These are phyloP conservation scores for Ophiostoma sp. DNA, from an alignment of 2,329 filamentous ascomycete genomes.

Conservation along the genomic window DNA sequence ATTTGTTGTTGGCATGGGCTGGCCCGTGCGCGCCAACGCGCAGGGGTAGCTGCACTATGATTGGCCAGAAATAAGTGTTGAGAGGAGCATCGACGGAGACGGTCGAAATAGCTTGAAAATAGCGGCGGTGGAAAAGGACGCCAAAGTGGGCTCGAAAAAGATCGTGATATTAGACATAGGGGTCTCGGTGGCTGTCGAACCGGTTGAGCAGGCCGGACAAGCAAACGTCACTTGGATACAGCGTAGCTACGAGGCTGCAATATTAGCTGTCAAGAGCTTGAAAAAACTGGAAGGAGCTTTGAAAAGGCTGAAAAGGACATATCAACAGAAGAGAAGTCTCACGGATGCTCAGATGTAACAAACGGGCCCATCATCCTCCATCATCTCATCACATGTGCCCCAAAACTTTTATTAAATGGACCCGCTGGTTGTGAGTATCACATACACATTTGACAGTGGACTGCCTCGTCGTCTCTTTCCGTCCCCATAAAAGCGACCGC, in stretches of 20 bases:
- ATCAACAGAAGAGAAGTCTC: neutral
- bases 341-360: neutral
- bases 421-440: neutral
- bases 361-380: neutral
- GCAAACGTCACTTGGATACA: neutral
- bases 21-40: slow-evolving; percentile 29
- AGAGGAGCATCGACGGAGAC: neutral
- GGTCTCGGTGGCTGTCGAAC: neutral
- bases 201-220: neutral
- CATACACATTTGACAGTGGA: neutral
- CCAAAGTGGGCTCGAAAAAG: slow-evolving; percentile 14
- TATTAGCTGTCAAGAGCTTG: neutral
- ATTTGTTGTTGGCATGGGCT: slow-evolving; percentile 22
- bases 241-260: neutral
- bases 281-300: neutral
- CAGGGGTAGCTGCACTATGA: slow-evolving; percentile 23
- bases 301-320: neutral
- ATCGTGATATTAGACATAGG: slow-evolving; percentile 22
- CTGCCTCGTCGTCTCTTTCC: neutral
- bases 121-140: slow-evolving; percentile 19
- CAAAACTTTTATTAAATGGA: neutral
- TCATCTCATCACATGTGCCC: neutral
- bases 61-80: slow-evolving; percentile 21
- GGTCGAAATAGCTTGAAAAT: slow-evolving; percentile 1
- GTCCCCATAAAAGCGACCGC: neutral